Conservation (phyloP, 352 stramenopile species). For the Saprolegnia parasitica region DNA sequence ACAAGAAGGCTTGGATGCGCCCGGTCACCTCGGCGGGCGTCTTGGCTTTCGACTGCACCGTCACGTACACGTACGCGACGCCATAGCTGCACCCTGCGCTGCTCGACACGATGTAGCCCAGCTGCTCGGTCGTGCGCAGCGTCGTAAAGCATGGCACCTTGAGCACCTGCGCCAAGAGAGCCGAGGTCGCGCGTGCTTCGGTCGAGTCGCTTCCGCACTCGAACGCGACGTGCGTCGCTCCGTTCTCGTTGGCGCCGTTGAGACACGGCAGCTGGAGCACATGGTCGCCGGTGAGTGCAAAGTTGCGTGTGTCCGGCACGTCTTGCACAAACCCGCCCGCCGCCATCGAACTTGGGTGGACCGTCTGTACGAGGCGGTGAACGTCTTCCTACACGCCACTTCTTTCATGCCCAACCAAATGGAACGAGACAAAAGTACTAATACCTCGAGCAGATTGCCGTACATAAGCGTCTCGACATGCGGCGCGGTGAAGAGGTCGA, state of each 20-base stretch:
- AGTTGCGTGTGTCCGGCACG: conserved; percentile 35
- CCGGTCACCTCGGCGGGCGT: conserved; percentile 55
- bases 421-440: too few species aligned
- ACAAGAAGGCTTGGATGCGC: conserved; percentile 67
- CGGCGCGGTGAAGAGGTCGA: conserved; percentile 37
- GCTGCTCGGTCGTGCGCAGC: conserved; percentile 59
- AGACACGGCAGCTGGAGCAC: conserved; percentile 37
- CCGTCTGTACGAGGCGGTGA: background rate
- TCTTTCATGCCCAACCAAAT: too few species aligned
- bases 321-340: conserved; percentile 33
- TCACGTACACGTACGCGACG: conserved; percentile 56
- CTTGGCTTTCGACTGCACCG: conserved; percentile 71
- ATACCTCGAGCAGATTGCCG: conserved; percentile 42
- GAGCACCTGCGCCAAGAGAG: conserved; percentile 54
- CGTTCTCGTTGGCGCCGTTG: conserved; percentile 58
- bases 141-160: conserved; percentile 59
- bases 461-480: conserved; percentile 48
- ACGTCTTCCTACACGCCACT: background rate
- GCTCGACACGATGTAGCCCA: conserved; percentile 60
- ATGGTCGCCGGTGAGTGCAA: conserved; percentile 30
- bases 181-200: conserved; percentile 39
- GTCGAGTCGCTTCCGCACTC: conserved; percentile 46
- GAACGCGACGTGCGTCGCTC: conserved; percentile 45
- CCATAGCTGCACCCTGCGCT: conserved; percentile 34
- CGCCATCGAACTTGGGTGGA: conserved; percentile 29